Evolutionary conservation across 306 rosid genomes (phyloP).

Genomic region (Corylus americana): DNA sequence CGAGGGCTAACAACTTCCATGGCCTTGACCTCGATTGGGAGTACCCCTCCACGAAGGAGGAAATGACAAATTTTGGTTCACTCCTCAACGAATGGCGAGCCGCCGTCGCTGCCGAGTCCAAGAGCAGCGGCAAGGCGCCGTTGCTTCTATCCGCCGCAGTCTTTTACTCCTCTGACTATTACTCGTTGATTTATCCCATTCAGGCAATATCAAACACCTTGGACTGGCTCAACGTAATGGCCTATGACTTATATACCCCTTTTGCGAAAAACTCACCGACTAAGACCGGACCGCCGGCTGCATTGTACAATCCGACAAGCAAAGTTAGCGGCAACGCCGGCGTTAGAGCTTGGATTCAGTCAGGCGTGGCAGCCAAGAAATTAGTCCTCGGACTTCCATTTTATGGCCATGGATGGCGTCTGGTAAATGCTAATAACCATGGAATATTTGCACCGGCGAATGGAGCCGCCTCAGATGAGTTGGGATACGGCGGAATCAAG

Average conservation of each 20-base stretch:
- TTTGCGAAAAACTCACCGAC: conserved; percentile 8
- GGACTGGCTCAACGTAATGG: conserved; percentile 25
- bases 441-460: conserved; percentile 32
- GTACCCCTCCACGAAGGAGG: conserved; percentile 23
- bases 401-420: conserved; percentile 39
- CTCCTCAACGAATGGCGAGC: conserved; percentile 44
- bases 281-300: conserved; percentile 31
- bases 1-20: conserved; percentile 33
- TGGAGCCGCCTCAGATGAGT: conserved; percentile 24
- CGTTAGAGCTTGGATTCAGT: conserved; percentile 18
- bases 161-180: conserved; percentile 18
- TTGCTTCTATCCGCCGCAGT: conserved; percentile 40
- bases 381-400: conserved; percentile 38
- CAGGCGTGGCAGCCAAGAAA: conserved; percentile 30
- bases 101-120: conserved; percentile 32
- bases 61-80: conserved; percentile 37
- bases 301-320: conserved; percentile 12
- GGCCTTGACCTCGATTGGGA: conserved; percentile 58
- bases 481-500: conserved; percentile 22
- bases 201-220: not conserved
- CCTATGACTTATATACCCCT: conserved; percentile 43
- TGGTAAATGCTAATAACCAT: conserved; percentile 16
- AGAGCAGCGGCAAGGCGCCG: not conserved
- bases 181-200: conserved; percentile 18
- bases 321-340: conserved; percentile 19